A percentile compares a stretch with the other conserved stretches of the same genome.
Evolutionary conservation across 805 yeast species (phyloP).

Genomic region (Metschnikowia corniflorae): DNA sequence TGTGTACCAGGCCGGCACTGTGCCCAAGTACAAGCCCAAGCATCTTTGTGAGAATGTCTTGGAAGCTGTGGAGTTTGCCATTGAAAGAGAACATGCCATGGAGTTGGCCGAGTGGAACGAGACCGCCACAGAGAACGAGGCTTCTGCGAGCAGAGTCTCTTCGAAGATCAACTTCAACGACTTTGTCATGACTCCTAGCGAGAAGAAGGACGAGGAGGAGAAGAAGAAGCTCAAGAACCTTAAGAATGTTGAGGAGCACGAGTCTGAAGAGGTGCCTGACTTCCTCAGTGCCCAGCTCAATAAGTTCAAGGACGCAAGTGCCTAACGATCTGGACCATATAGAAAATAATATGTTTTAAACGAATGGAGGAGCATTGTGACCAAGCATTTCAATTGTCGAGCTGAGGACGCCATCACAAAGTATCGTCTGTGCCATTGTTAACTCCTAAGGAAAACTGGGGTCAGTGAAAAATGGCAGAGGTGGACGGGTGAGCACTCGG

Average conservation of each 20-base stretch:
- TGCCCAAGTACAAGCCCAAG: constrained; percentile 76
- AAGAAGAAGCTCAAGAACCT: constrained; percentile 12
- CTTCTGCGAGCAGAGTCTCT: constrained; percentile 21
- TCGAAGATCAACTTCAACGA: constrained; percentile 42
- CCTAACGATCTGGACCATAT: no score
- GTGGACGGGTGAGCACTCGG: constrained; percentile 23
- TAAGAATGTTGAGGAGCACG: constrained; percentile 33
- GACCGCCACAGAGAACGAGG: constrained; percentile 32
- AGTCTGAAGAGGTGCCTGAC: constrained; percentile 49
- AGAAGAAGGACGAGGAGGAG: constrained; percentile 22
- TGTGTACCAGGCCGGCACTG: constrained; percentile 77
- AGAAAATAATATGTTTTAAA: no score
- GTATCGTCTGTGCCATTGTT: no score
- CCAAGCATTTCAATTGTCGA: no score
- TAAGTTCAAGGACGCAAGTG: constrained; percentile 31
- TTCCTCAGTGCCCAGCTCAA: constrained; percentile 42
- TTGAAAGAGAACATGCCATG: constrained; percentile 71
- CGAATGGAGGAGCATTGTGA: no score
- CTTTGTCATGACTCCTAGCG: constrained; percentile 43
- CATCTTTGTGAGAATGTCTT: constrained; percentile 68
- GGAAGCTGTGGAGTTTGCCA: constrained; percentile 80
- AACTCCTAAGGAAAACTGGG: constrained; percentile 27
- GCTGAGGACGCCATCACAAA: no score
- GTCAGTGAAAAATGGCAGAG: constrained; percentile 54
- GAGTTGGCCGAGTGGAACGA: constrained; percentile 76